Evolutionary conservation across 163 green algal genomes (phyloP).

Genomic region (Scenedesmus sp.): DNA sequence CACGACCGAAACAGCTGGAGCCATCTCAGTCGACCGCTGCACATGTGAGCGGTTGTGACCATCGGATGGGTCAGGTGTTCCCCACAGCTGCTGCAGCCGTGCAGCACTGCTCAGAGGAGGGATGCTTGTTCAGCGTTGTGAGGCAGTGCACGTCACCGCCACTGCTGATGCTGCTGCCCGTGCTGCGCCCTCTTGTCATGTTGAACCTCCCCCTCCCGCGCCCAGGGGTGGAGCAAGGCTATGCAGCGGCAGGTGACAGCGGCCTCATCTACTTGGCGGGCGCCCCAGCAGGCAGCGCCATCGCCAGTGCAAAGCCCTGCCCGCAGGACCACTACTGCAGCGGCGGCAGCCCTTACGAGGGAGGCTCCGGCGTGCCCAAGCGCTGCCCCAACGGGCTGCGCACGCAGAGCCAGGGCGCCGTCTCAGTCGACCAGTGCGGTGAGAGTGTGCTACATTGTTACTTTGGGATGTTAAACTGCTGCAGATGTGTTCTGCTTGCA

Average conservation of each 20-base stretch:
- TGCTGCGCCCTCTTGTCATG: background rate
- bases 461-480: too few species aligned
- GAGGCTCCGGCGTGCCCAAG: background rate
- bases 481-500: too few species aligned
- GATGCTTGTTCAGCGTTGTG: too few species aligned
- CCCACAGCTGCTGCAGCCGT: too few species aligned
- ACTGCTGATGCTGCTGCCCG: background rate
- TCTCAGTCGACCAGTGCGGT: slow-evolving; percentile 3
- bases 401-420: background rate
- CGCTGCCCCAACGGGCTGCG: background rate
- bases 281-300: background rate
- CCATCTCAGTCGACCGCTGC: background rate
- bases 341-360: background rate
- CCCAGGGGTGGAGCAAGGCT: background rate
- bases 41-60: background rate
- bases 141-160: too few species aligned
- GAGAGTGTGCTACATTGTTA: background rate
- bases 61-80: too few species aligned
- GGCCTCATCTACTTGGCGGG: background rate
- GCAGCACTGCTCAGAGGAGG: too few species aligned
- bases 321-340: background rate
- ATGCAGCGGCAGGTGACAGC: background rate
- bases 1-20: background rate
- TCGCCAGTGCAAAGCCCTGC: background rate
- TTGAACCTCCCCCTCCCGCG: too few species aligned